Evolutionary conservation across 192 early-diverging fungal genomes (phyloP).

Genomic region (Backusella mclennaniae): DNA sequence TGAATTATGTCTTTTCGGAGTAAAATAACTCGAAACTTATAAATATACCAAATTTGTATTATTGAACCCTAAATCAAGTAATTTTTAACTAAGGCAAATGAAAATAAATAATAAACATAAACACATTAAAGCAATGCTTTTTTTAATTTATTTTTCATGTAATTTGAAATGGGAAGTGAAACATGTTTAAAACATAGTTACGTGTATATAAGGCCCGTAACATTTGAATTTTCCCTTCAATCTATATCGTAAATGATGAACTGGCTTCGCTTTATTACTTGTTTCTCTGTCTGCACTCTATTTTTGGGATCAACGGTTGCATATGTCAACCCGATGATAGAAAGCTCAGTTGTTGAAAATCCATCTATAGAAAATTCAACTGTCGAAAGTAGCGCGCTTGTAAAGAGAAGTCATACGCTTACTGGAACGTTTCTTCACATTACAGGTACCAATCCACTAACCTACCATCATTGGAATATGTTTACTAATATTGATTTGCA

Average conservation of each 20-base stretch:
- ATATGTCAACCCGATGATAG: background rate
- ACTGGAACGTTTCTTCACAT: constrained; percentile 34
- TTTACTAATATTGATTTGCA: background rate
- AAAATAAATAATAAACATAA: background rate
- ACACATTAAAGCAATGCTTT: background rate
- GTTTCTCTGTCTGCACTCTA: background rate
- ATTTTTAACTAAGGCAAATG: background rate
- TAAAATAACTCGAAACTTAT: background rate
- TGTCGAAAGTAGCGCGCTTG: background rate
- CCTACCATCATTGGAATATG: background rate
- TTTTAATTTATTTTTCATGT: background rate
- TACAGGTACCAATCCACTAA: constrained; percentile 25
- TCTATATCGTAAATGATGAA: background rate
- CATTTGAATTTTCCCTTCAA: background rate
- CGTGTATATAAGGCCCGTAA: background rate
- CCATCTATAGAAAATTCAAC: background rate
- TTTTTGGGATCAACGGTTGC: background rate
- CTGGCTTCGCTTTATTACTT: background rate
- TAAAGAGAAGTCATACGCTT: background rate
- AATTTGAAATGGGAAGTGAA: background rate
- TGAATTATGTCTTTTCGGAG: background rate
- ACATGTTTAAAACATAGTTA: background rate
- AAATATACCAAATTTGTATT: background rate
- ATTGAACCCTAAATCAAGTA: background rate
- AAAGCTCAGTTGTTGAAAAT: background rate